Evolutionary conservation across 495 filamentous ascomycete genomes (phyloP), one percentile per base, ranked within the genome.

Genomic region (Choiromyces venosus): DNA sequence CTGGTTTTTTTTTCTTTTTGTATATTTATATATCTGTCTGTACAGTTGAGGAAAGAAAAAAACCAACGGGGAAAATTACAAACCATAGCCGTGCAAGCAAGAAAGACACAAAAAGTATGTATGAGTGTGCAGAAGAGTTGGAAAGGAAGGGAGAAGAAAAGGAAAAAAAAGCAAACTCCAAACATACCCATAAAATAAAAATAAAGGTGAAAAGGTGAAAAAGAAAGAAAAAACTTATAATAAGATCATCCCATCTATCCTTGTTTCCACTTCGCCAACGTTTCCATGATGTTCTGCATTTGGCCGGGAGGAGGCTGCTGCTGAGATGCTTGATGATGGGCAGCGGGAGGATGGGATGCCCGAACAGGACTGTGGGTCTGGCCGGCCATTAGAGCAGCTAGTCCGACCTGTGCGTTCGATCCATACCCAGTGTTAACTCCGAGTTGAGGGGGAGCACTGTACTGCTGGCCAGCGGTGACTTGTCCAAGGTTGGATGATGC

Each of bases 221-320:
- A 29, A 33, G 0, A 29, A 29, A 61, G 52, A 29, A 33, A n/a
- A 61, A 29, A 33, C 12, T 38, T 35, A 1, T 73, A 68, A 42
- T 29, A 42, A 12, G n/a, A n/a, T n/a, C n/a, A n/a, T n/a, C n/a
- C n/a, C 42, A 70, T 78, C 36, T 80, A 79, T 29, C 74, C 87
- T 82, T 83, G 85, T 71, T 79, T 83, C 78, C 83, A 86, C 76
- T 83, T 84, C 76, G 79, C 83, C 74, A 84, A 78, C 70, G 81
- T 85, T 36, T 82, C 84, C 85, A 85, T 86, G 79, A 83, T 88
- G 80, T 83, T 85, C 72, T 83, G 85, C 70, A 85, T 84, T 76
- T 77, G 83, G 35, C 70, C 83, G 40, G 72, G 72, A 71, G 73
- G 79, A 70, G 65, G 80, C 29, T 73, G 79, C 66, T 80, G 75